Percentiles rank a stretch among this genome's conserved stretches.
These are phyloP conservation scores for Aureobasidium pullulans DNA, from an alignment of 2,329 filamentous ascomycete genomes.

Conservation along the genomic window DNA sequence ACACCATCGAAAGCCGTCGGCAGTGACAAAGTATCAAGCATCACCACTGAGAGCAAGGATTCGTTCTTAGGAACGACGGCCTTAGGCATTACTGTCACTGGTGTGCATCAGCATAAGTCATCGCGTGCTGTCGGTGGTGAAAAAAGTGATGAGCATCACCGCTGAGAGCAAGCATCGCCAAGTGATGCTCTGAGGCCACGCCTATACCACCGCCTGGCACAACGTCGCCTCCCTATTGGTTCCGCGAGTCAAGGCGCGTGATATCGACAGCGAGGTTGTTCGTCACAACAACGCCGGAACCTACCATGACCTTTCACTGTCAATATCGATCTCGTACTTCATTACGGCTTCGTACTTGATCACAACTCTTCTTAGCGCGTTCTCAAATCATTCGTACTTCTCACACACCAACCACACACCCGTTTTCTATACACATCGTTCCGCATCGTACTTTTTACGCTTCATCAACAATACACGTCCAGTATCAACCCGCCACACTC, in stretches of 20 bases:
- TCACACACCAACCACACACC: background rate
- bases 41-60: too few species aligned
- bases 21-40: too few species aligned
- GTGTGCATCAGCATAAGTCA: too few species aligned
- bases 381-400: background rate
- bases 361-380: background rate
- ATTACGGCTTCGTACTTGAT: background rate
- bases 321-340: background rate
- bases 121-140: background rate
- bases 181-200: background rate
- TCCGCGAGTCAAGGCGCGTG: background rate
- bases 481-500: background rate
- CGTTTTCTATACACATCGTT: background rate
- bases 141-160: too few species aligned
- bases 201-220: background rate
- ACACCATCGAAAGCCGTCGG: too few species aligned
- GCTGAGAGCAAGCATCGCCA: too few species aligned
- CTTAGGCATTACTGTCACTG: background rate
- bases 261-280: background rate
- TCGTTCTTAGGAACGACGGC: background rate
- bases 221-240: background rate
- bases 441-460: background rate
- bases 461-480: background rate
- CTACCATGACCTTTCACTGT: background rate
- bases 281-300: background rate